These are phyloP conservation scores for Psilocybe cyanescens DNA, from an alignment of 768 basidiomycete genomes.

Conservation along the genomic window DNA sequence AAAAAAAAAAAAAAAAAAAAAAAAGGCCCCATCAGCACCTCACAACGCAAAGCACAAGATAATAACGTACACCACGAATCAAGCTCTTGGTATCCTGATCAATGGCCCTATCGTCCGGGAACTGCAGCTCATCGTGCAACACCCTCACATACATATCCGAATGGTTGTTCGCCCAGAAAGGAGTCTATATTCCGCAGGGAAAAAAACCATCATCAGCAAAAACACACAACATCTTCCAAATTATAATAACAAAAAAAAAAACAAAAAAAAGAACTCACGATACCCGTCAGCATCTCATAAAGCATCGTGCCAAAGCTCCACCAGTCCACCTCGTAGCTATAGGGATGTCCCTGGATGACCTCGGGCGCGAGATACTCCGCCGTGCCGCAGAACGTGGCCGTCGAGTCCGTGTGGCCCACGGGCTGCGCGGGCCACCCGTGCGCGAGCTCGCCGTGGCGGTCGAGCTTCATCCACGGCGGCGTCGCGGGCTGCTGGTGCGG, in stretches of 20 bases:
- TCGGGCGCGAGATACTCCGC: constrained; percentile 97
- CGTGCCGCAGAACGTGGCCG: constrained; percentile 93
- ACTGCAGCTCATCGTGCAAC: constrained; percentile 85
- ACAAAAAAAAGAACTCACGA: too few species aligned
- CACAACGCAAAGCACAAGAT: background rate
- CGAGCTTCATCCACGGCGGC: constrained; percentile 82
- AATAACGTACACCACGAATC: constrained; percentile 81
- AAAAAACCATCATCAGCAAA: background rate
- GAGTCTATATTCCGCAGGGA: too few species aligned
- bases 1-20: constrained; percentile 1
- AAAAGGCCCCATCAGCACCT: background rate
- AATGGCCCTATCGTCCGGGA: constrained; percentile 90
- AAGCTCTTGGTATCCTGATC: constrained; percentile 95
- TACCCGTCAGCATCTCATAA: constrained; percentile 95
- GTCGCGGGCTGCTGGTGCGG: constrained; percentile 40
- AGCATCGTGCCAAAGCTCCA: constrained; percentile 99
- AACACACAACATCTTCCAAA: background rate
- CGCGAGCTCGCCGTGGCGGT: constrained; percentile 55
- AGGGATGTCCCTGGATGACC: constrained; percentile 88
- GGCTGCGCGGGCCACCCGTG: constrained; percentile 61
- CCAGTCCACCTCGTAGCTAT: constrained; percentile 96
- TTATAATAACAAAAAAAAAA: constrained; percentile 17
- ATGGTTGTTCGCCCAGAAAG: constrained; percentile 92
- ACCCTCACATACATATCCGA: constrained; percentile 95
- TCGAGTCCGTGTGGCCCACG: constrained; percentile 60